Evolutionary conservation across 352 stramenopile genomes (phyloP).

Genomic region (Phytophthora cryptogea): DNA sequence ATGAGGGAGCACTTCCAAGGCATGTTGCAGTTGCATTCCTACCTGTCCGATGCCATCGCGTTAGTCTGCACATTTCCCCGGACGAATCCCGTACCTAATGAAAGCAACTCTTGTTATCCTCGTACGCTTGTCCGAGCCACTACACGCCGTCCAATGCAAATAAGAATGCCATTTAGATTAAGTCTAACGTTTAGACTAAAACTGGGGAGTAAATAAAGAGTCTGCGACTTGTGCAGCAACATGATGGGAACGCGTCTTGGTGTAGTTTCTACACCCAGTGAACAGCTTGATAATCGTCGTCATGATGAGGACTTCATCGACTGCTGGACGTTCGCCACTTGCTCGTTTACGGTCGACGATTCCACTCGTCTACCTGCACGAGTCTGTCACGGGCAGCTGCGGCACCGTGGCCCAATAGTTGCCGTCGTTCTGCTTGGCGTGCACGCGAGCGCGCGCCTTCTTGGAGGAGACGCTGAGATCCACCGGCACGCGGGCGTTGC

Average conservation of each 20-base stretch:
- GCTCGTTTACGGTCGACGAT: background rate
- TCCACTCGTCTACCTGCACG: constrained; percentile 14
- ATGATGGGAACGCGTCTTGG: background rate
- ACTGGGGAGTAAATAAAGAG: constrained; percentile 20
- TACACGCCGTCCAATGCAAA: constrained; percentile 7
- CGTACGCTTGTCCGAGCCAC: too few species aligned
- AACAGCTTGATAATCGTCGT: background rate
- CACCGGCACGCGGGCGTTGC: constrained; percentile 66
- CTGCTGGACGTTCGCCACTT: constrained; percentile 6
- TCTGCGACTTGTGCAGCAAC: background rate
- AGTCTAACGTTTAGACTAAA: constrained; percentile 5
- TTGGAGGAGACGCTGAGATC: constrained; percentile 58
- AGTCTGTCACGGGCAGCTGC: constrained; percentile 52
- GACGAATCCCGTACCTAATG: background rate
- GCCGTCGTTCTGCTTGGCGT: constrained; percentile 54
- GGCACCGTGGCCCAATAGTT: constrained; percentile 59
- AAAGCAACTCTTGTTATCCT: constrained; percentile 1
- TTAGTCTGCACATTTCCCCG: constrained; percentile 6
- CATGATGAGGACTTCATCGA: background rate
- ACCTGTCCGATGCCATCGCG: constrained; percentile 9
- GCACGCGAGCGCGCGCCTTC: constrained; percentile 48
- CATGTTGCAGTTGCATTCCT: constrained; percentile 16
- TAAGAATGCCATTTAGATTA: constrained; percentile 26
- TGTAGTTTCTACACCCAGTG: background rate
- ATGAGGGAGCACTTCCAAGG: constrained; percentile 11